Evolutionary conservation across 495 filamentous ascomycete species (phyloP).

Genomic region (Aspergillus bertholletiae): DNA sequence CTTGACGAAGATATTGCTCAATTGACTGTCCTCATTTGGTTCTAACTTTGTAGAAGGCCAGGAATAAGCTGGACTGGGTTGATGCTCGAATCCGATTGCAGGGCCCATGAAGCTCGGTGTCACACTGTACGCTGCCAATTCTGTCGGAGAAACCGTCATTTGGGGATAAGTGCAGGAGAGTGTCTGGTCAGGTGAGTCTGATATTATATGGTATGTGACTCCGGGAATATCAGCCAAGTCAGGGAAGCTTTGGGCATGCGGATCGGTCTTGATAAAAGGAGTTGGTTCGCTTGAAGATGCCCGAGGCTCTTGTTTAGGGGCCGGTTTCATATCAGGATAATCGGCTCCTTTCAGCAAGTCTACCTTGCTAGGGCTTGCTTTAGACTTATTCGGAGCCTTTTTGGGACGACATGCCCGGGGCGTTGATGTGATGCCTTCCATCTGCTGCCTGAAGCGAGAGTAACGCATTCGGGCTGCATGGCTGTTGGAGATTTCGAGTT

Average conservation of each 20-base stretch:
- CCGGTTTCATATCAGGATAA: neutral
- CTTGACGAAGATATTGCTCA: slow-evolving; percentile 17
- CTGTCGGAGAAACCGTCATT: neutral
- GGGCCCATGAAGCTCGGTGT: neutral
- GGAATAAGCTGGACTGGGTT: neutral
- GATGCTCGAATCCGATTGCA: neutral
- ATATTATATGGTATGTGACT: neutral
- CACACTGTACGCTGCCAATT: slow-evolving; percentile 5
- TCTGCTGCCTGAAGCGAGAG: slow-evolving; percentile 62
- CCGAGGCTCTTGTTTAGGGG: slow-evolving; percentile 14
- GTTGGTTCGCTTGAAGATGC: slow-evolving; percentile 2
- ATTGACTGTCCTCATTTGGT: neutral
- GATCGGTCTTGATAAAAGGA: slow-evolving; percentile 20
- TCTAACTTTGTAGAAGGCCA: slow-evolving; percentile 16
- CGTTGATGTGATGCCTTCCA: slow-evolving; percentile 43
- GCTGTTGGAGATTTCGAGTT: slow-evolving; percentile 68
- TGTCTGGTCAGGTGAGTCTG: neutral
- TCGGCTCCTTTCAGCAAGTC: neutral
- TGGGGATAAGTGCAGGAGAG: slow-evolving; percentile 1
- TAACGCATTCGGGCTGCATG: slow-evolving; percentile 82
- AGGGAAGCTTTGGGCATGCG: slow-evolving; percentile 6
- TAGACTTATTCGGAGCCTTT: slow-evolving; percentile 18
- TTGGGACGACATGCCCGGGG: slow-evolving; percentile 19
- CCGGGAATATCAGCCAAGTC: slow-evolving; percentile 17
- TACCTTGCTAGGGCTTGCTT: slow-evolving; percentile 9